A percentile compares a stretch with the other conserved stretches of the same genome.
phyloP scores from a whole-genome alignment of 768 basidiomycete species.

The Grammothele lineata region DNA sequence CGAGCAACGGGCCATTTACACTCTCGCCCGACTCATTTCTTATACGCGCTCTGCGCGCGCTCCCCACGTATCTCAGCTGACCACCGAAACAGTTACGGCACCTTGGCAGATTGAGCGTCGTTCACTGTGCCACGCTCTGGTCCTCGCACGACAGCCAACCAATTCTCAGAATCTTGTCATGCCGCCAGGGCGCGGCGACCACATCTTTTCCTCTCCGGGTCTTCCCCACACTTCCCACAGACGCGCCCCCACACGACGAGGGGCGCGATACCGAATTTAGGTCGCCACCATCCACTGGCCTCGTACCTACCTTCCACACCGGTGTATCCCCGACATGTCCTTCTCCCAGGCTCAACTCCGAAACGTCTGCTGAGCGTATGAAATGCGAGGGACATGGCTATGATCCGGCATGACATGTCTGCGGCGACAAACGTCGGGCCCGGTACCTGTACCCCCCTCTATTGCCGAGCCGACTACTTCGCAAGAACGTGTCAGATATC shows the following conservation, averaged over 20 bases:
- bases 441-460: background rate
- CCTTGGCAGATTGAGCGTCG: slow-evolving; percentile 7
- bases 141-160: slow-evolving; percentile 10
- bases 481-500: too few species aligned
- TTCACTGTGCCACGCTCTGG: background rate
- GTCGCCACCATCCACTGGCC: too few species aligned
- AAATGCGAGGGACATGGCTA: background rate
- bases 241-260: slow-evolving; percentile 6
- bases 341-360: slow-evolving; percentile 2
- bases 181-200: slow-evolving; percentile 4
- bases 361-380: slow-evolving; percentile 1
- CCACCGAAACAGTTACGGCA: slow-evolving; percentile 12
- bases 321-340: background rate
- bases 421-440: background rate
- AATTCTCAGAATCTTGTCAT: slow-evolving; percentile 9
- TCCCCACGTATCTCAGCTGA: slow-evolving; percentile 9
- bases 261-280: too few species aligned
- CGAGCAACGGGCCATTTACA: background rate
- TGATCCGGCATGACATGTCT: slow-evolving; percentile 4
- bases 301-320: slow-evolving; percentile 1
- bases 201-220: background rate
- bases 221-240: slow-evolving; percentile 2
- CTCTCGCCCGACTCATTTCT: slow-evolving; percentile 1
- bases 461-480: background rate
- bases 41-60: slow-evolving; percentile 11